A percentile compares a stretch with the other conserved stretches of the same genome.
These are phyloP conservation scores for Fusarium sp. DNA, from an alignment of 2,329 filamentous ascomycete genomes.

Conservation along the genomic window DNA sequence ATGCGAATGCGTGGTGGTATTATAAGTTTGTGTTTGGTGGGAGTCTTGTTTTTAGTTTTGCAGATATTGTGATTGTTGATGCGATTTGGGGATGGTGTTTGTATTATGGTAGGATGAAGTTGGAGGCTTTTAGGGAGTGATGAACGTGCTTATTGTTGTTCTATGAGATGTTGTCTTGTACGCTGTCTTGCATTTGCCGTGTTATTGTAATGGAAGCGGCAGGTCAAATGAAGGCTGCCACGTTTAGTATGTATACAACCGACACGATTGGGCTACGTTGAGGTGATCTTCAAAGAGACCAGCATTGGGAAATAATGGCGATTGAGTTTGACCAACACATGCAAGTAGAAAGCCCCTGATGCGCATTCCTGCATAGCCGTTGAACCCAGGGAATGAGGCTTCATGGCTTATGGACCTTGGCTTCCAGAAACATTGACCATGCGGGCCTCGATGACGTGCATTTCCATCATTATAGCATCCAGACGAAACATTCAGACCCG, in stretches of 20 bases:
- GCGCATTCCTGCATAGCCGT: neutral
- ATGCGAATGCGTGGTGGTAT: conserved; percentile 73
- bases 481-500: neutral
- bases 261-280: neutral
- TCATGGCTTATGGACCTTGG: neutral
- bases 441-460: conserved; percentile 4
- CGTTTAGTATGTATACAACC: neutral
- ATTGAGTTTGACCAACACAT: neutral
- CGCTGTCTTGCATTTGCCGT: too few species aligned
- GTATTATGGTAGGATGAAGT: conserved; percentile 55
- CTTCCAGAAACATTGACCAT: conserved; percentile 6
- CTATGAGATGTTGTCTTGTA: too few species aligned
- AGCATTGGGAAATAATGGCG: neutral
- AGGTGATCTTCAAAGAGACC: neutral
- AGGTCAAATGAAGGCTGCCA: neutral
- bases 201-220: too few species aligned
- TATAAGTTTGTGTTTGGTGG: conserved; percentile 75
- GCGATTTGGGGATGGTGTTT: conserved; percentile 64
- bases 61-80: conserved; percentile 64
- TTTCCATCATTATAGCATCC: neutral
- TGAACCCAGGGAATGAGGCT: neutral
- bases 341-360: neutral
- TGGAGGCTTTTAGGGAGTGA: conserved; percentile 52
- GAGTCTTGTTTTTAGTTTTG: conserved; percentile 74
- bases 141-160: too few species aligned